Evolutionary conservation across 805 yeast species (phyloP).

Genomic region (Candida easanensis): DNA sequence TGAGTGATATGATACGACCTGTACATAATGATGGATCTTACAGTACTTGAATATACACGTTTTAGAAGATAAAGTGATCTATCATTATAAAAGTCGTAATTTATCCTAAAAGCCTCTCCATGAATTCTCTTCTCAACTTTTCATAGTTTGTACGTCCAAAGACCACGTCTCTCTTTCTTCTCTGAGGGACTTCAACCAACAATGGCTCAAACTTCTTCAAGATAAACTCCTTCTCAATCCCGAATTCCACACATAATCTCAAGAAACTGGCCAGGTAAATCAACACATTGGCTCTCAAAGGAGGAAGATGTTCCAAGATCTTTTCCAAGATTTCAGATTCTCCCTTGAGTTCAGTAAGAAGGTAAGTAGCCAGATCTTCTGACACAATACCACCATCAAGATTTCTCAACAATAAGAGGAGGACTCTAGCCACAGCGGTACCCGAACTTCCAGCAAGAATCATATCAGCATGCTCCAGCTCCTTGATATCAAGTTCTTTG

Average conservation of each 20-base stretch:
- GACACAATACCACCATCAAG: slow-evolving; percentile 42
- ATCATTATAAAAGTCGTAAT: background rate
- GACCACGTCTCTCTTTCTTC: slow-evolving; percentile 28
- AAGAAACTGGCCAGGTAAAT: slow-evolving; percentile 39
- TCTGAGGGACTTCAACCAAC: slow-evolving; percentile 30
- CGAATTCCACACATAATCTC: slow-evolving; percentile 30
- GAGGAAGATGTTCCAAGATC: slow-evolving; percentile 38
- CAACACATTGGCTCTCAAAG: slow-evolving; percentile 39
- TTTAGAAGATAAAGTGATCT: background rate
- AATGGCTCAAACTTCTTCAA: slow-evolving; percentile 30
- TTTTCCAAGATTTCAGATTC: slow-evolving; percentile 30
- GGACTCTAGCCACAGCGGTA: slow-evolving; percentile 28
- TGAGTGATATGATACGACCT: too few species aligned
- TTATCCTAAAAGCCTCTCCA: slow-evolving; percentile 26
- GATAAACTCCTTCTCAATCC: slow-evolving; percentile 20
- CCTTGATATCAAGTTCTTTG: slow-evolving; percentile 18
- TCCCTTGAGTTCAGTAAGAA: slow-evolving; percentile 24
- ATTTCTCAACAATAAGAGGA: slow-evolving; percentile 31
- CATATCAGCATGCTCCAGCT: slow-evolving; percentile 17
- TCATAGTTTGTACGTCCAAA: slow-evolving; percentile 26
- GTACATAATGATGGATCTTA: background rate
- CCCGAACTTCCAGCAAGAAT: slow-evolving; percentile 22
- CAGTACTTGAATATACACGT: background rate
- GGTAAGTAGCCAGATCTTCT: slow-evolving; percentile 27
- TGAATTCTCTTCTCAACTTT: slow-evolving; percentile 31